phyloP scores from a whole-genome alignment of 192 early-diverging fungal species.

The Endogone sp. region DNA sequence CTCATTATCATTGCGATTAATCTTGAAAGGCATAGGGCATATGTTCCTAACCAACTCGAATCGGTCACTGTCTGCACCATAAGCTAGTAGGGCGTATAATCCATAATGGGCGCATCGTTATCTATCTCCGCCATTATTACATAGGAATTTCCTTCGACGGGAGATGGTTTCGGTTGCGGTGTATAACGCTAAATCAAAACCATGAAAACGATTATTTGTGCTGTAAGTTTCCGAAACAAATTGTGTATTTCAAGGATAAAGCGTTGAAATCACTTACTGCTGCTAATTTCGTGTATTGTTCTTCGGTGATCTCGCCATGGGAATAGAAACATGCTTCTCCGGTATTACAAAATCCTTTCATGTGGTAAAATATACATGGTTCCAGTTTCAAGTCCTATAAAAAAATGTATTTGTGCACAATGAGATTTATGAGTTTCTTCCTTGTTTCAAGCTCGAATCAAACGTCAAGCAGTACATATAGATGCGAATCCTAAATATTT shows the following conservation, averaged over 20 bases:
- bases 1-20: no score
- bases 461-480: no score
- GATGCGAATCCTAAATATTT: no score
- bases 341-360: conserved; percentile 30
- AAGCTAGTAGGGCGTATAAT: no score
- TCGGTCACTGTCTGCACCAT: no score
- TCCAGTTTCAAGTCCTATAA: conserved; percentile 19
- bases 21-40: no score
- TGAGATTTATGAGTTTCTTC: not conserved
- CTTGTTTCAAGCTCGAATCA: not conserved
- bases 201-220: no score
- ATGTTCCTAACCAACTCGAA: no score
- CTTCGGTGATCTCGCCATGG: conserved; percentile 14
- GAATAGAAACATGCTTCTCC: conserved; percentile 30
- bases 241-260: not conserved
- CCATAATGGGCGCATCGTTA: no score
- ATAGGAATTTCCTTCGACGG: not conserved
- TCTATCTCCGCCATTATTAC: not conserved
- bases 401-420: not conserved
- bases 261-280: not conserved
- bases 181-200: not conserved
- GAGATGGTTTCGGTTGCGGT: not conserved
- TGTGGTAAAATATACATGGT: conserved; percentile 33
- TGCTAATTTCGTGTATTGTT: conserved; percentile 7
- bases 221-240: not conserved